Conservation (phyloP, 148 eudicot species). For the Camellia sinensis region DNA sequence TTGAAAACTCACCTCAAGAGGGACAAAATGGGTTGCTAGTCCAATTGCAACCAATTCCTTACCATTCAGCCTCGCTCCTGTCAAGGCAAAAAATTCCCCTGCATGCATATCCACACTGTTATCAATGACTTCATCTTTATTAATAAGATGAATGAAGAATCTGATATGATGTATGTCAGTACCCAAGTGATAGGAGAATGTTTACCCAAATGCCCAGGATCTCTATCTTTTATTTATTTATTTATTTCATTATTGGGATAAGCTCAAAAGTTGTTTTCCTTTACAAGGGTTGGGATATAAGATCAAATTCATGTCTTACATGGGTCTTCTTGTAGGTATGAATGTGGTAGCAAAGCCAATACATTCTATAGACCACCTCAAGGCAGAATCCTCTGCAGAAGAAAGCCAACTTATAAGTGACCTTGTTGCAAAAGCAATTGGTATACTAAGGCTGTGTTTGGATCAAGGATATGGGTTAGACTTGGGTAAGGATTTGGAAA, state of each 20-base stretch:
- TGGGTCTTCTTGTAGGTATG: conserved; percentile 84
- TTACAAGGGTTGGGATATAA: neutral
- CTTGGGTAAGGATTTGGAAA: too few species aligned
- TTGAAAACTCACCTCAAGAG: conserved; percentile 60
- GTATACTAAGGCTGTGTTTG: too few species aligned
- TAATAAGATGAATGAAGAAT: conserved; percentile 2
- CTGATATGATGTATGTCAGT: neutral
- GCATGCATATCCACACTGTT: conserved; percentile 18
- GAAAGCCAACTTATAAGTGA: conserved; percentile 10
- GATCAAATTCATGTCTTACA: conserved; percentile 33
- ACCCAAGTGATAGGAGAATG: neutral
- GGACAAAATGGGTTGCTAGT: conserved; percentile 91
- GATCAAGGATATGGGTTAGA: too few species aligned
- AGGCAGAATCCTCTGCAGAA: conserved; percentile 83
- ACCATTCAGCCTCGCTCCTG: conserved; percentile 86
- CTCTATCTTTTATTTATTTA: neutral
- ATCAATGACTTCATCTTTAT: conserved; percentile 7
- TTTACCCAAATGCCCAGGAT: conserved; percentile 81
- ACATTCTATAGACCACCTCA: conserved; percentile 90
- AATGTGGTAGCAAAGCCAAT: conserved; percentile 97
- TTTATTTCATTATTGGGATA: too few species aligned
- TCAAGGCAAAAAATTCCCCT: conserved; percentile 93
- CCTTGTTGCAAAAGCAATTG: neutral
- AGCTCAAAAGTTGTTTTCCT: too few species aligned
- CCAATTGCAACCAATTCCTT: conserved; percentile 78